These are phyloP conservation scores for Lecanicillium sp. DNA, from an alignment of 2,329 filamentous ascomycete genomes.

Conservation along the genomic window DNA sequence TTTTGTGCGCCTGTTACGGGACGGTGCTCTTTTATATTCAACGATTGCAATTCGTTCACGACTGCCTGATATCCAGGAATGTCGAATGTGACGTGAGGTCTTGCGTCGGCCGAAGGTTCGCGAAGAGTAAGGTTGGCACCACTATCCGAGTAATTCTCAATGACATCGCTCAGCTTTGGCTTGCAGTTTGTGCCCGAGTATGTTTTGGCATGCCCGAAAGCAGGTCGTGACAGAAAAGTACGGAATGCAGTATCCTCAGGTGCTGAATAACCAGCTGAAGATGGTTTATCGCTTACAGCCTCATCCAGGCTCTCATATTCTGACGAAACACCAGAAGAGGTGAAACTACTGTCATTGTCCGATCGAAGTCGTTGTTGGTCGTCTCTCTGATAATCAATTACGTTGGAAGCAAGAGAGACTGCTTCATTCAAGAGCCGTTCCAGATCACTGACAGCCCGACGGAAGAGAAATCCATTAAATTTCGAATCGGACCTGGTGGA, in stretches of 20 bases:
- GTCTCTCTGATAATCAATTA: constrained; percentile 23
- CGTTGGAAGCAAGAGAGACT: constrained; percentile 33
- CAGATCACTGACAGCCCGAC: constrained; percentile 31
- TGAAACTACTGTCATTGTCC: too few relatives aligned
- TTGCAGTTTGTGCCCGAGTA: constrained; percentile 14
- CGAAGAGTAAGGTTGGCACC: constrained; percentile 2
- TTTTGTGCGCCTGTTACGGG: neutral
- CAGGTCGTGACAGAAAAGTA: constrained; percentile 8
- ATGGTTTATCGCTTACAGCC: too few relatives aligned
- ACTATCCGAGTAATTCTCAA: constrained; percentile 18
- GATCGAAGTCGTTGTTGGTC: constrained; percentile 10
- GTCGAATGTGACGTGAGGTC: constrained; percentile 11
- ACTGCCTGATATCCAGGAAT: constrained; percentile 2
- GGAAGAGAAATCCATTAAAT: constrained; percentile 23
- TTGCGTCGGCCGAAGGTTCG: constrained; percentile 9
- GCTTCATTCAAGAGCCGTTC: constrained; percentile 40
- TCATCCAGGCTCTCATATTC: too few relatives aligned
- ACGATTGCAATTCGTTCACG: too few relatives aligned
- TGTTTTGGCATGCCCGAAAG: constrained; percentile 18
- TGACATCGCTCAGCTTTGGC: constrained; percentile 17
- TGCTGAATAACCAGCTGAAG: too few relatives aligned
- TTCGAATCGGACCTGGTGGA: constrained; percentile 15
- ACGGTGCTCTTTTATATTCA: too few relatives aligned
- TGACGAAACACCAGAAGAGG: too few relatives aligned
- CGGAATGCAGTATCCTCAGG: too few relatives aligned